Base-by-base conservation (phyloP, 2,329 filamentous ascomycete species). In the Aurifilum marmelostoma region DNA sequence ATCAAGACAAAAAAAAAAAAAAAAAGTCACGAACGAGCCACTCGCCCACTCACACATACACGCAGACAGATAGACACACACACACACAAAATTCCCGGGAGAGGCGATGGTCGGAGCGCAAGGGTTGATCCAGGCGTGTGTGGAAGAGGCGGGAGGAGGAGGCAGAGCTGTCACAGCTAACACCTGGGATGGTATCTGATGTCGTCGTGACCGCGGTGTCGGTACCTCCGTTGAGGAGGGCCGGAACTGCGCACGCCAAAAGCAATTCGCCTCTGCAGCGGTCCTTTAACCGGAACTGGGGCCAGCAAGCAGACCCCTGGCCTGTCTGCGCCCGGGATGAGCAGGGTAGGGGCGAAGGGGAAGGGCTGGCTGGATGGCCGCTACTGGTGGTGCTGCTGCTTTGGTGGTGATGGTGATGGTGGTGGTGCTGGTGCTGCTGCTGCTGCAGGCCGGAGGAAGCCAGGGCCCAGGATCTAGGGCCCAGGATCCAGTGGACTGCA, bases 261-360 rank as follows among this genome's bases (percentile, higher is more conserved):
- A 58, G 18, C 60, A 41, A 50, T 39, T 58, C 34, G 18, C 65
- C 41, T 61, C 59, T 62, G 65, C 61, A 69, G 65, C 68, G 65
- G 65, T 60, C 67, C 52, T 52, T 67, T 58, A 61, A 67, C 65
- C 62, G 62, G 67, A 65, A 59, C 67, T 65, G 21, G 65, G 52
- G 58, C 43, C 62, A 59, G 54, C 52, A 29, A n/a, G 43, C 43
- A n/a, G 21, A 47, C n/a, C 29, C 50, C 32, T 68, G 54, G 37
- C 24, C 34, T 65, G 41, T 27, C 56, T n/a, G n/a, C 29, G 50
- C 24, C 29, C 32, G 41, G 29, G n/a, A 43, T n/a, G 50, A 18
- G 16, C 16, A 47, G 41, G 41, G 2, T 21, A 47, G 41, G 43
- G 43, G 43, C n/a, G 43, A 7, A n/a, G 43, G 9, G 9, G 37